phyloP scores from a whole-genome alignment of 2,329 filamentous ascomycete species.

The Colletotrichum chrysophilum region DNA sequence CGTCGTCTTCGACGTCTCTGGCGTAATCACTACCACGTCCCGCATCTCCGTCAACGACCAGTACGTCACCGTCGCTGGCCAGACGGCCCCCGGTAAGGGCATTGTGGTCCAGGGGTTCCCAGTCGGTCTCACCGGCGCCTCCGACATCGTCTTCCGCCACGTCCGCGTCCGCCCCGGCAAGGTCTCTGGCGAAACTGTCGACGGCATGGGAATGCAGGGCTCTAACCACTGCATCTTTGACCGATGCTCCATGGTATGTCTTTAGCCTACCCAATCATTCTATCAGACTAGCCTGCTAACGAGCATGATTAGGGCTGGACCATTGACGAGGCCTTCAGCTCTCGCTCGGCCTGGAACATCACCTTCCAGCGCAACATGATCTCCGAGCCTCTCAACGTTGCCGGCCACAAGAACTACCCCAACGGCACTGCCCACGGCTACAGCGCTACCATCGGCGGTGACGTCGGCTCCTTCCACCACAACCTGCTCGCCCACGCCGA shows the following conservation, averaged over 20 bases:
- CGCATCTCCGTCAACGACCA: conserved; percentile 49
- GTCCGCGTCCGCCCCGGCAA: conserved; percentile 33
- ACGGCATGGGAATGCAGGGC: conserved; percentile 39
- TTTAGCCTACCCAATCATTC: accelerated
- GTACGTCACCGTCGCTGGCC: conserved; percentile 50
- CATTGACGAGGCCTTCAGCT: conserved; percentile 39
- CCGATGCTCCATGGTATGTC: conserved; percentile 32
- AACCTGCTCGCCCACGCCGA: conserved; percentile 36
- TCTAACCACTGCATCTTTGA: conserved; percentile 39
- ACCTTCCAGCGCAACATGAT: conserved; percentile 39
- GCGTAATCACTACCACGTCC: conserved; percentile 49
- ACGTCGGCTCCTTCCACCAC: conserved; percentile 38
- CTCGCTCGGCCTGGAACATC: conserved; percentile 36
- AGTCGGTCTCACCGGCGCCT: conserved; percentile 33
- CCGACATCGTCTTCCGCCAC: conserved; percentile 30
- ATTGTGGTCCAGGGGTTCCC: conserved; percentile 35
- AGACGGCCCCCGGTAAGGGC: conserved; percentile 53
- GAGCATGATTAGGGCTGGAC: conserved; percentile 28
- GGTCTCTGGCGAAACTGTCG: conserved; percentile 33
- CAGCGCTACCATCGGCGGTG: conserved; percentile 33
- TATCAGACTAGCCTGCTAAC: not conserved
- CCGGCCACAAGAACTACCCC: conserved; percentile 41
- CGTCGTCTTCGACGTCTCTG: conserved; percentile 52
- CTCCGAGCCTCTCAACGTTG: conserved; percentile 38
- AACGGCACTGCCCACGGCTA: conserved; percentile 32